phyloP scores from a whole-genome alignment of 768 basidiomycete genomes.

The Coprinopsis sp. region DNA sequence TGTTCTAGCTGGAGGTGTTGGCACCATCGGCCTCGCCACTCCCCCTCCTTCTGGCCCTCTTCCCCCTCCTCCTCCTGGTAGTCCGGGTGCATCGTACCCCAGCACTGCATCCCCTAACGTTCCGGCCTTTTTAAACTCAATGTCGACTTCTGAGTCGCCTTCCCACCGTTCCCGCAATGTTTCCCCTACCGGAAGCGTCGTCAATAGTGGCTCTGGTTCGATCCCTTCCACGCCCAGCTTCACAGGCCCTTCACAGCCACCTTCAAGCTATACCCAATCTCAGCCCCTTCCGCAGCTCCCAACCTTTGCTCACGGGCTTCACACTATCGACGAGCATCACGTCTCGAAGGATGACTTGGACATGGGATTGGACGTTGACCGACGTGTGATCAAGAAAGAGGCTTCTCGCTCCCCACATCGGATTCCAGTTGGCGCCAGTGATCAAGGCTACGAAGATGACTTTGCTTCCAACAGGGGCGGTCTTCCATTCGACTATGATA shows the following conservation, averaged over 20 bases:
- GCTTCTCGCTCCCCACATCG: not conserved
- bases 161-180: not conserved
- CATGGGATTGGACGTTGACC: conserved; percentile 1
- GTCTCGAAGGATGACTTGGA: conserved; percentile 11
- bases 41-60: conserved; percentile 9
- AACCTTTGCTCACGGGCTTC: conserved; percentile 8
- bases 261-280: conserved; percentile 9
- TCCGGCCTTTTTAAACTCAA: not conserved
- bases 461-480: conserved; percentile 5
- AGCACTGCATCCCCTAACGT: conserved; percentile 7
- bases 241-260: not conserved
- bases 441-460: conserved; percentile 1
- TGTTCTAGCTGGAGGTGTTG: not conserved
- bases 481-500: not conserved
- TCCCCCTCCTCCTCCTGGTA: not conserved
- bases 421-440: not conserved
- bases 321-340: conserved; percentile 2
- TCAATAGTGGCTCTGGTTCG: not conserved
- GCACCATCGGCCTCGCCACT: not conserved
- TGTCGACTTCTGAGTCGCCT: not conserved
- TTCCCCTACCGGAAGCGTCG: not conserved
- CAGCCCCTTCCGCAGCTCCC: conserved; percentile 11
- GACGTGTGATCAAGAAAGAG: not conserved
- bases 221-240: conserved; percentile 4
- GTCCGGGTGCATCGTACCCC: not conserved